Evolutionary conservation across 805 yeast species (phyloP).

Genomic region (Nakazawaea ishiwadae): DNA sequence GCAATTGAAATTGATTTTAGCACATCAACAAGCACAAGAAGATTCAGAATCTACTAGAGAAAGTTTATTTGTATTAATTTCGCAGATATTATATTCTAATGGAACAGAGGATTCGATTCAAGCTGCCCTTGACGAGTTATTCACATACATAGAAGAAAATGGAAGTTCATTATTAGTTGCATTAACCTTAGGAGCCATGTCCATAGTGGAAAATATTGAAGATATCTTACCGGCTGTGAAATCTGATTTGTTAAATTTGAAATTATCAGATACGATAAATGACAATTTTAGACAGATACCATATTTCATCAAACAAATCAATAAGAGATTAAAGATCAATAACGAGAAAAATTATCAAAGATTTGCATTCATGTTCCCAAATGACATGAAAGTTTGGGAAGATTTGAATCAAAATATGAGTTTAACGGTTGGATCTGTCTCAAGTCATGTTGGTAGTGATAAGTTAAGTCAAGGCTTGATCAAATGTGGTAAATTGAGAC

Average conservation of each 20-base stretch:
- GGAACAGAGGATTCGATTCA: conserved; percentile 73
- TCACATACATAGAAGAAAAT: conserved; percentile 52
- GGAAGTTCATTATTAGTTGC: conserved; percentile 69
- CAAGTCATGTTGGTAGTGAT: conserved; percentile 43
- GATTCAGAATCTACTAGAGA: conserved; percentile 14
- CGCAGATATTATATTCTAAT: conserved; percentile 75
- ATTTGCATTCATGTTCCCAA: conserved; percentile 71
- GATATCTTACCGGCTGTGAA: conserved; percentile 57
- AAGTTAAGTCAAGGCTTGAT: conserved; percentile 50
- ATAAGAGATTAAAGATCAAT: conserved; percentile 29
- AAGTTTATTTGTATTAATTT: conserved; percentile 64
- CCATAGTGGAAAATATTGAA: conserved; percentile 55
- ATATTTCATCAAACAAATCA: conserved; percentile 48
- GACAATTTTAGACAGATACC: conserved; percentile 59
- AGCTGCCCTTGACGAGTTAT: conserved; percentile 82
- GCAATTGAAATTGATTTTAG: conserved; percentile 62
- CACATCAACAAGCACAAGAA: conserved; percentile 33
- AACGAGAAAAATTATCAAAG: conserved; percentile 35
- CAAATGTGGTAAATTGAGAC: conserved; percentile 42
- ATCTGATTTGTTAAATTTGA: conserved; percentile 56
- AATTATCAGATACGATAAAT: conserved; percentile 38
- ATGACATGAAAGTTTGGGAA: conserved; percentile 65
- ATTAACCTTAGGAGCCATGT: conserved; percentile 74
- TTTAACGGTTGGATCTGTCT: conserved; percentile 48
- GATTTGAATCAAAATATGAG: conserved; percentile 54